Evolutionary conservation across 495 filamentous ascomycete species (phyloP), one percentile per base, ranked within the genome.

Genomic region (Lentithecium fluviatile): DNA sequence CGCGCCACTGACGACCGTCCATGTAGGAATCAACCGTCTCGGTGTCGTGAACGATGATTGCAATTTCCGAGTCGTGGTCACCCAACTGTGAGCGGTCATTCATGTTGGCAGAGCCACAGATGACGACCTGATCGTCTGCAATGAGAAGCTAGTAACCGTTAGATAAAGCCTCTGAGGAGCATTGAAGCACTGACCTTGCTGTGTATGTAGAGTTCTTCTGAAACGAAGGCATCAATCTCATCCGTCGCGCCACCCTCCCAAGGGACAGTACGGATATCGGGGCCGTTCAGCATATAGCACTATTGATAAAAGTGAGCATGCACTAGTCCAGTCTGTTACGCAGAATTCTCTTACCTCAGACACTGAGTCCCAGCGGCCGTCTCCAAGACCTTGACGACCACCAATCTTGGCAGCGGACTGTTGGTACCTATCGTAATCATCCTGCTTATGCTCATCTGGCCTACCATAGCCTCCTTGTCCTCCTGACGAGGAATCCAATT

Each of bases 51-150:
- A 95, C 85, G 40, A 91, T 73, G 52, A 90, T 79, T n/a, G 88
- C 88, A 60, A 92, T 90, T 60, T 92, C 88, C 5, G 85, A 89
- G 74, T 95, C 90, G 74, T 94, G 90, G 56, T 75, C 71, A 37
- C 93, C 93, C 15, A 96, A 81, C 73, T 97, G 93, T 20, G 88
- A 93, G 62, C 93, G 88, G 74, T 97, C 93, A 75, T 97, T 97
- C 42, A 97, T 74, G 73, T 97, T 97, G 34, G 93, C 93, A 0
- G 88, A 93, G 48, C 93, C 93, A 74, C 88, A 90, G 71, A 97
- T 92, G 26, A 91, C 93, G 50, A 90, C 75, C 6, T 84, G 82
- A 74, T 97, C 92, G 69, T 97, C 92, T 53, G 92, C 92, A 70
- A 97, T 93, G 62, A 96, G 82, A 36, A 96, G 82, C 78, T 83